phyloP scores from a whole-genome alignment of 306 rosid species.

The Cicer yamashitae region DNA sequence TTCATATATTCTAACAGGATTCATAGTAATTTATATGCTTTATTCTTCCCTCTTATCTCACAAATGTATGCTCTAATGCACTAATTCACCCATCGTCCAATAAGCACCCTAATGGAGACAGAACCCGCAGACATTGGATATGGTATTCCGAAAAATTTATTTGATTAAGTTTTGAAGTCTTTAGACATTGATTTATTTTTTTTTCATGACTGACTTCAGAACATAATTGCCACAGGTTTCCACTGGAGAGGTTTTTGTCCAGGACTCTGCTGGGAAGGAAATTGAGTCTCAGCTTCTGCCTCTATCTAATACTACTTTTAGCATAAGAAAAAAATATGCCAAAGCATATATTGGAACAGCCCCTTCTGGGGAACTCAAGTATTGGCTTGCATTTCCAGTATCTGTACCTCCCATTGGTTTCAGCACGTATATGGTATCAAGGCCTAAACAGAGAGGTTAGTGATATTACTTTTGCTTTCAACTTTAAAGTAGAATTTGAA shows the following conservation, averaged over 20 bases:
- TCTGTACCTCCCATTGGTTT: conserved; percentile 86
- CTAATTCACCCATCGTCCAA: conserved; percentile 21
- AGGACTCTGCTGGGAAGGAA: conserved; percentile 70
- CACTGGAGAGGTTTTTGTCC: conserved; percentile 61
- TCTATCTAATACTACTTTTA: conserved; percentile 55
- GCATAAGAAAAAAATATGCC: conserved; percentile 57
- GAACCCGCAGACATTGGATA: conserved; percentile 9
- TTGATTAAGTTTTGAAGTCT: background rate
- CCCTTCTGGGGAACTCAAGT: conserved; percentile 53
- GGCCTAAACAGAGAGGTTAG: conserved; percentile 49
- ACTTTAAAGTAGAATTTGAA: background rate
- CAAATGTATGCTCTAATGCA: conserved; percentile 23
- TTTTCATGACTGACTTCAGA: conserved; percentile 34
- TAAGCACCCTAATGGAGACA: conserved; percentile 19
- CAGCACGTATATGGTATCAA: conserved; percentile 70
- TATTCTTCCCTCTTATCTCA: background rate
- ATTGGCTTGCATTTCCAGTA: conserved; percentile 82
- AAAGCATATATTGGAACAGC: conserved; percentile 65
- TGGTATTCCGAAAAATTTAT: conserved; percentile 25
- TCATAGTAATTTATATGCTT: conserved; percentile 7
- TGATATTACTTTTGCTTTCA: conserved; percentile 36
- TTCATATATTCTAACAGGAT: background rate
- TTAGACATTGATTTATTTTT: conserved; percentile 34
- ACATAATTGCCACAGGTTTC: conserved; percentile 61
- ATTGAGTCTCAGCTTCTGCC: conserved; percentile 82